Evolutionary conservation across 1,284 basidiomycete genomes (phyloP).

Genomic region (Peniophora sp.): DNA sequence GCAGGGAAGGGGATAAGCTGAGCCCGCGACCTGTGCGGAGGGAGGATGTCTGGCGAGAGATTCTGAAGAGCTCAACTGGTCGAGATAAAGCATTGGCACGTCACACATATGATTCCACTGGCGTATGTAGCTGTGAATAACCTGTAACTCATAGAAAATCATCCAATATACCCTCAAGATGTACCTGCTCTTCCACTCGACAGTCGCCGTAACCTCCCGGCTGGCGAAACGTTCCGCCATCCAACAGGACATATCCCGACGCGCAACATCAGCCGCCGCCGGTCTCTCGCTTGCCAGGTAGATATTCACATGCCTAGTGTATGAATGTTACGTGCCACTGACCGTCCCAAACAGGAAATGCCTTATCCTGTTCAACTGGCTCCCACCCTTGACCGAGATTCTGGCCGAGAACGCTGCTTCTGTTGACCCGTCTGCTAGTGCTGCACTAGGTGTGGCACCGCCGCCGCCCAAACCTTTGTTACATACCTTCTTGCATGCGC

Average conservation of each 20-base stretch:
- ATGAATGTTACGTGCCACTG: background rate
- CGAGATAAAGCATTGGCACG: conserved; percentile 77
- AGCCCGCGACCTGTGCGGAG: conserved; percentile 38
- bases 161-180: conserved; percentile 73
- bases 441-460: conserved; percentile 13
- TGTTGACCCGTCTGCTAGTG: conserved; percentile 34
- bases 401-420: conserved; percentile 57
- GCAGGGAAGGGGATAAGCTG: conserved; percentile 29
- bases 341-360: conserved; percentile 48
- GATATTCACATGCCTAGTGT: background rate
- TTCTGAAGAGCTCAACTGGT: conserved; percentile 65
- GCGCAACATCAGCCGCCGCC: conserved; percentile 51
- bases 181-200: conserved; percentile 61
- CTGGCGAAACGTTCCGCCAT: conserved; percentile 40
- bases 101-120: too few relatives aligned
- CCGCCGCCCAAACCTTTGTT: conserved; percentile 49
- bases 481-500: conserved; percentile 64
- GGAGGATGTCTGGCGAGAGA: conserved; percentile 71
- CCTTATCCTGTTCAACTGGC: conserved; percentile 75
- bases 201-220: conserved; percentile 36
- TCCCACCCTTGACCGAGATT: conserved; percentile 61
- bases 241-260: conserved; percentile 48
- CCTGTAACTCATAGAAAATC: conserved; percentile 53
- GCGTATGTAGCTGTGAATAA: too few relatives aligned
- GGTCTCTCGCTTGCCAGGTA: conserved; percentile 69